Evolutionary conservation across 73 alveolate species (phyloP).

Genomic region (Symbiodinium natans): DNA sequence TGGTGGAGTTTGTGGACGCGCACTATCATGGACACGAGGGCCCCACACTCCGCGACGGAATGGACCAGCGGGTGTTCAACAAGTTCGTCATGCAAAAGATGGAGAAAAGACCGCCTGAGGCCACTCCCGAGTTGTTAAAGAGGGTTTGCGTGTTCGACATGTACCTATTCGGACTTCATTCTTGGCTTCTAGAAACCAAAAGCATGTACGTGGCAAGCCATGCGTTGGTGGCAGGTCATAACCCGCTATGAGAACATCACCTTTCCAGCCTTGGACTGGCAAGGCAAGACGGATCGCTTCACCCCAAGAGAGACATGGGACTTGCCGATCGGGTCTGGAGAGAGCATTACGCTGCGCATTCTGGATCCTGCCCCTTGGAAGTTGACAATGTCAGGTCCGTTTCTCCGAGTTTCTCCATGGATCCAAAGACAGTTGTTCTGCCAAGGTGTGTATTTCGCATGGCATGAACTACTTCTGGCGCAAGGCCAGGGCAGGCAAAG

Average conservation of each 20-base stretch:
- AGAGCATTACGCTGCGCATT: not conserved
- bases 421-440: no score
- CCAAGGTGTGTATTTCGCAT: slow-evolving; percentile 58
- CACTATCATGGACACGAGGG: slow-evolving; percentile 59
- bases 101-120: slow-evolving; percentile 19
- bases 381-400: not conserved
- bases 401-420: not conserved
- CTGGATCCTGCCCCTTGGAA: slow-evolving; percentile 35
- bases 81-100: slow-evolving; percentile 69
- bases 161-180: not conserved
- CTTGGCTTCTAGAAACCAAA: not conserved
- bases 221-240: not conserved
- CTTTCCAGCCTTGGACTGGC: slow-evolving; percentile 37
- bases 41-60: slow-evolving; percentile 62
- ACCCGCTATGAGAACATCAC: slow-evolving; percentile 56
- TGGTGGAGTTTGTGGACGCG: slow-evolving; percentile 49
- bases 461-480: slow-evolving; percentile 92
- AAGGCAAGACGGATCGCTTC: slow-evolving; percentile 20
- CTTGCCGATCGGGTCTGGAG: not conserved
- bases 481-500: not conserved
- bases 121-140: slow-evolving; percentile 1
- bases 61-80: slow-evolving; percentile 86
- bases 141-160: no score
- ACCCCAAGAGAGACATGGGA: not conserved
- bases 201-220: not conserved